Evolutionary conservation across 345 rosid genomes (phyloP), one percentile per base, ranked within the genome.

Genomic region (Rhizophora apiculata): DNA sequence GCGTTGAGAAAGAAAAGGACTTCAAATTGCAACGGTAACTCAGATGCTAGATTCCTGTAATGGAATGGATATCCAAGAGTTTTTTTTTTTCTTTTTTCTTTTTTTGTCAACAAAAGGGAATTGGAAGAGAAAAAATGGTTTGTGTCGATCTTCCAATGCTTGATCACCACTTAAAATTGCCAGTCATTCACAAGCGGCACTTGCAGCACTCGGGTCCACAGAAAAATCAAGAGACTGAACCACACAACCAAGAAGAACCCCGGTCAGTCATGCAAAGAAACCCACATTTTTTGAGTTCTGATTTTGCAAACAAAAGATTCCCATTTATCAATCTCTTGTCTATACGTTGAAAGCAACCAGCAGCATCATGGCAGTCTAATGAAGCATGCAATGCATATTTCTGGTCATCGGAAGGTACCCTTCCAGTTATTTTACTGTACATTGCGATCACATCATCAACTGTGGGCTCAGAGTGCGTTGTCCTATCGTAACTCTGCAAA

Each of bases 141-240:
- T 39, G 4, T 39, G 48, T 16, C 3, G 48, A 10, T 39, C 48
- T 39, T 39, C 48, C 16, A 39, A 39, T 39, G 48, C 22, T 56
- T 57, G 9, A 49, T 43, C 62, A 51, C 43, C 21, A 34, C 34
- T 37, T 34, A 13, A 51, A 54, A 6, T 56, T 57, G 64, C 70
- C 67, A 63, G 7, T 65, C 68, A 68, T 11, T 77, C 84, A 22
- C 72, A 70, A 64, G 88, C 70, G 36, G 86, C 98, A 76, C 88
- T 92, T 63, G 92, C 96, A 77, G 91, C 92, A 80, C 86, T 89
- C 74, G 88, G 81, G 78, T 92, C 94, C 76, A 92, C 91, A 7
- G 96, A 83, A 59, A 89, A 83, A 81, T 88, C 92, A 63, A 90
- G 86, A 66, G 74, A 78, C 93, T 93, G 83, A 57, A 71, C 7